Percentiles rank a stretch among this genome's conserved stretches.
Evolutionary conservation across 1,284 basidiomycete species (phyloP).

Genomic region (Austroboletus niveus): DNA sequence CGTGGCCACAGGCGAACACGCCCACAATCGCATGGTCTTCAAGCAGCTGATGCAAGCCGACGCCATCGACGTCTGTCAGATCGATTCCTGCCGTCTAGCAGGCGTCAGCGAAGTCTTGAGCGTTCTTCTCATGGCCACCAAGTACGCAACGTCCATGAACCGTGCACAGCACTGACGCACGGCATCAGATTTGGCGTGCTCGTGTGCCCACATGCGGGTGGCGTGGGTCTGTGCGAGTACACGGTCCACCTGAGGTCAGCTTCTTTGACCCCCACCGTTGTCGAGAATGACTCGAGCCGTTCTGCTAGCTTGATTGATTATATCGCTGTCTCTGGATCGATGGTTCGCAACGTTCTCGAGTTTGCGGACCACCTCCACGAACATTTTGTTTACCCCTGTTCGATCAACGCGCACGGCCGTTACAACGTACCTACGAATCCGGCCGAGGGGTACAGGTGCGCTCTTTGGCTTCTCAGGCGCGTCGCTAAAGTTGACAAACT

Average conservation of each 20-base stretch:
- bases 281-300: background rate
- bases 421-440: conserved; percentile 78
- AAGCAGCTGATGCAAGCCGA: conserved; percentile 93
- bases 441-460: conserved; percentile 71
- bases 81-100: conserved; percentile 91
- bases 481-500: background rate
- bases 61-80: conserved; percentile 88
- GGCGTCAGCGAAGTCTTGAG: conserved; percentile 93
- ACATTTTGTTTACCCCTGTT: conserved; percentile 87
- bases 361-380: conserved; percentile 91
- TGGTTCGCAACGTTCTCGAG: conserved; percentile 93
- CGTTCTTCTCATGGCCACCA: conserved; percentile 92
- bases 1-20: conserved; percentile 95
- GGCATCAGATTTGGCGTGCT: conserved; percentile 69
- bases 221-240: conserved; percentile 94
- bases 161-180: conserved; percentile 8
- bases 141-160: conserved; percentile 45
- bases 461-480: background rate
- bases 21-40: conserved; percentile 96
- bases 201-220: conserved; percentile 94
- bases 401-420: conserved; percentile 81
- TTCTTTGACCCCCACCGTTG: background rate
- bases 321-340: conserved; percentile 85
- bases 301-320: conserved; percentile 80
- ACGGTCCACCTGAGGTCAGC: conserved; percentile 75